Evolutionary conservation across 2,329 filamentous ascomycete species (phyloP).

Genomic region (Scedosporium aurantiacum): DNA sequence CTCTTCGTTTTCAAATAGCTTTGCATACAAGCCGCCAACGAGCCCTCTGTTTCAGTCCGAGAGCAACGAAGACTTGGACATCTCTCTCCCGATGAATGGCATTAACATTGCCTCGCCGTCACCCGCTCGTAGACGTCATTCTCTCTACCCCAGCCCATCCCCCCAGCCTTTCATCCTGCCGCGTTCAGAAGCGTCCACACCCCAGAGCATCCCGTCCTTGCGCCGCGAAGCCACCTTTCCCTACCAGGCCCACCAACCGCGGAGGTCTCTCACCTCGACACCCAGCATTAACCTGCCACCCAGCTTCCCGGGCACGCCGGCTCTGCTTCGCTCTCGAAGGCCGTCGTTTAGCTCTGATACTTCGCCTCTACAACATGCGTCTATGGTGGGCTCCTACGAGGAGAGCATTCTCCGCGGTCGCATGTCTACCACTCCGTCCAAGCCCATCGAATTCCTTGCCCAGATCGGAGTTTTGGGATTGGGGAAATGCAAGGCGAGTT

Average conservation of each 20-base stretch:
- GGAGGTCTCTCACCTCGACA: slow-evolving; percentile 55
- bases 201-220: slow-evolving; percentile 4
- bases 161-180: neutral
- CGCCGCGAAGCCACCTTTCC: slow-evolving; percentile 27
- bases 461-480: slow-evolving; percentile 89
- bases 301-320: slow-evolving; percentile 37
- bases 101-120: neutral
- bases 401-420: slow-evolving; percentile 89
- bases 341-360: slow-evolving; percentile 64
- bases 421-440: slow-evolving; percentile 94
- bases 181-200: neutral
- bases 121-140: neutral
- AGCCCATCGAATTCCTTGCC: slow-evolving; percentile 82
- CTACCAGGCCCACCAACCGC: slow-evolving; percentile 69
- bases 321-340: slow-evolving; percentile 43
- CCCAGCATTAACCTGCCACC: slow-evolving; percentile 17
- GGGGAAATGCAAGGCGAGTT: slow-evolving; percentile 74
- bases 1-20: slow-evolving; percentile 66
- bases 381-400: slow-evolving; percentile 96
- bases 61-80: slow-evolving; percentile 58
- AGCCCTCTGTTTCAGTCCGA: slow-evolving; percentile 85
- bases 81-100: slow-evolving; percentile 3
- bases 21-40: slow-evolving; percentile 77
- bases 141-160: neutral
- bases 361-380: slow-evolving; percentile 75